Base-by-base conservation (phyloP, 1,139 yeast species). In the Kluyveromyces sp. region DNA sequence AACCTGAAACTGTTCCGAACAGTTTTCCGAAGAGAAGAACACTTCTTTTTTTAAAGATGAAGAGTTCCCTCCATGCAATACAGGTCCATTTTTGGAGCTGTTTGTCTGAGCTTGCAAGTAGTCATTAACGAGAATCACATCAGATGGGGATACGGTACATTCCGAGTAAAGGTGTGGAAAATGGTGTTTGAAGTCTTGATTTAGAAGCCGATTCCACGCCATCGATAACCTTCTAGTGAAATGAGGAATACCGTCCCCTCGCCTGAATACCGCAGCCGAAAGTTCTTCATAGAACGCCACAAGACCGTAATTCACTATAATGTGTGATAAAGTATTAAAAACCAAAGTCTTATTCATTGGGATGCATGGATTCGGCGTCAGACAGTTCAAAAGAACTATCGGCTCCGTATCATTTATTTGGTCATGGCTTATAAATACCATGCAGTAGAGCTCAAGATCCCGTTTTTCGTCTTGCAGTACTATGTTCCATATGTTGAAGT, bases 151-250 rank as follows among this genome's bases (percentile, higher is more conserved):
- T 13, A 45, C 39, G 11, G 9, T 3, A 18, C 16, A 37, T 4
- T 22, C n/a, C 3, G 22, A 31, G 25, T 18, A 29, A 11, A 59
- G 42, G 30, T 58, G 60, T 11, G 65, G 65, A 41, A 60, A 61
- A 13, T 48, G 37, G 6, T 37, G n/a, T 20, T 50, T 55, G 42
- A 61, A 61, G 13, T 54, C 58, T 42, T 52, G 53, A 35, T 52
- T 49, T 45, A 60, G 49, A 2, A 58, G 50, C 31, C 65, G 52
- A 42, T 61, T 61, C 65, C 65, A 61, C 8, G 60, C 58, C 30
- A 42, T 19, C 32, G 32, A 32, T 34, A 37, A 29, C 25, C 34
- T 40, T 16, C 19, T 18, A 20, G 37, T 19, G 7, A 28, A 22
- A 35, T 40, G 40, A 13, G 35, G 3, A 19, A 31, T 17, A 20